Evolutionary conservation across 1,284 basidiomycete genomes (phyloP).

Genomic region (Cronartium ribicola): DNA sequence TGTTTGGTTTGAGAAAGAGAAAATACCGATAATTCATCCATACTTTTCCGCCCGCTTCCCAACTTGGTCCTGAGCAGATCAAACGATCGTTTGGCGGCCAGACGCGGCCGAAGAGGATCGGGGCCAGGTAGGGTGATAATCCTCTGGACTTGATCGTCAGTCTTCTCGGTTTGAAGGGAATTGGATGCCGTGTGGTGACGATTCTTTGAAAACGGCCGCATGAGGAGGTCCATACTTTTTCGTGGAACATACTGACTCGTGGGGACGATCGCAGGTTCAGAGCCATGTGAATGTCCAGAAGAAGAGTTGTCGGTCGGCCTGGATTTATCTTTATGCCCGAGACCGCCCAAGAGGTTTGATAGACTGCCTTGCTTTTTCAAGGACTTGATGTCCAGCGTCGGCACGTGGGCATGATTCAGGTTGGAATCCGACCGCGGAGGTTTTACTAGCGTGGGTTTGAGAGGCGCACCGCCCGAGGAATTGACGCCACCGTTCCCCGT

Average conservation of each 20-base stretch:
- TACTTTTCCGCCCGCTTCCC: constrained; percentile 25
- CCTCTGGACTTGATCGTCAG: background rate
- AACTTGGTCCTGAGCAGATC: constrained; percentile 27
- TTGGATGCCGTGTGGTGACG: background rate
- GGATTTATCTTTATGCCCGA: constrained; percentile 24
- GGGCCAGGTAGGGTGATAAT: background rate
- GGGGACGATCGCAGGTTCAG: background rate
- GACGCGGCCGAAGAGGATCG: constrained; percentile 1
- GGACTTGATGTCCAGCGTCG: background rate
- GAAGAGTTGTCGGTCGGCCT: background rate
- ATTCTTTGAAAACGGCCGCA: constrained; percentile 10
- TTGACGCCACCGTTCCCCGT: constrained; percentile 14
- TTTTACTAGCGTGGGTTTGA: background rate
- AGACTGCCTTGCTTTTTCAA: constrained; percentile 20
- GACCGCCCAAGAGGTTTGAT: constrained; percentile 25
- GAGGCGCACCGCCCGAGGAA: background rate
- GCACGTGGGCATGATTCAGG: background rate
- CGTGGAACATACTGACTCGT: background rate
- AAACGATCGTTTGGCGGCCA: constrained; percentile 32
- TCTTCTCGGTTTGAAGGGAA: background rate
- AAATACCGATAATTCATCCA: constrained; percentile 39
- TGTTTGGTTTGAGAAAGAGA: background rate
- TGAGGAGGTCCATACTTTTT: constrained; percentile 29
- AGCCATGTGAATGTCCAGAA: background rate
- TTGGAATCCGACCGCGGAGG: background rate